Conservation (phyloP, 2,329 filamentous ascomycete species). For the Venturia asperata region DNA sequence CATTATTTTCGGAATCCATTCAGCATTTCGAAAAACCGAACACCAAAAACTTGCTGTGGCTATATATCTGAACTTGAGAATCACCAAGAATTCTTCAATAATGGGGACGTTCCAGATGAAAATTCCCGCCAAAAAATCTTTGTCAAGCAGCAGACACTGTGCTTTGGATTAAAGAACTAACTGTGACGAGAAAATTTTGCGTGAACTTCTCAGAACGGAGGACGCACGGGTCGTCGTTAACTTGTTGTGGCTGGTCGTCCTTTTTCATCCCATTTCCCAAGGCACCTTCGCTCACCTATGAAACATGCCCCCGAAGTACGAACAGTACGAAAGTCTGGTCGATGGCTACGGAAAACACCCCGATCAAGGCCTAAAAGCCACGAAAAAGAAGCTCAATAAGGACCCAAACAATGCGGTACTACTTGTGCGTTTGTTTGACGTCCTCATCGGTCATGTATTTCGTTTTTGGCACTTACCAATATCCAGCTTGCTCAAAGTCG, state of each 20-base stretch:
- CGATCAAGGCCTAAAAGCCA: constrained; percentile 18
- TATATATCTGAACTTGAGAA: no score
- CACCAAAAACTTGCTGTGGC: no score
- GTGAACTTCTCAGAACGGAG: neutral
- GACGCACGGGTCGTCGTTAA: neutral
- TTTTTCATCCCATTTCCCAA: neutral
- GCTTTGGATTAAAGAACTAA: no score
- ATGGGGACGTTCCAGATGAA: no score
- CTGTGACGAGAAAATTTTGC: neutral
- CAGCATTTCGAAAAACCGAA: no score
- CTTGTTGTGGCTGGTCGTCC: no score
- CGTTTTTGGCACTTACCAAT: neutral
- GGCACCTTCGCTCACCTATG: neutral
- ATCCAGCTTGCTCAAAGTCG: constrained; percentile 18
- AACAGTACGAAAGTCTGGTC: constrained; percentile 16
- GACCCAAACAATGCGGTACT: constrained; percentile 11
- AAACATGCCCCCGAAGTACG: constrained; percentile 6
- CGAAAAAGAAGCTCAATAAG: constrained; percentile 18
- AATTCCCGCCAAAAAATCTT: no score
- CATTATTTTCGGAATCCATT: no score
- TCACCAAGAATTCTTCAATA: no score
- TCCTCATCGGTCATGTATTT: neutral
- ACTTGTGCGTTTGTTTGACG: constrained; percentile 3
- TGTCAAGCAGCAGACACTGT: no score
- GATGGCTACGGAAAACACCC: constrained; percentile 17